Conservation (phyloP, 202 grass and related monocot species). For the Bolboschoenoplectus hybrid region DNA sequence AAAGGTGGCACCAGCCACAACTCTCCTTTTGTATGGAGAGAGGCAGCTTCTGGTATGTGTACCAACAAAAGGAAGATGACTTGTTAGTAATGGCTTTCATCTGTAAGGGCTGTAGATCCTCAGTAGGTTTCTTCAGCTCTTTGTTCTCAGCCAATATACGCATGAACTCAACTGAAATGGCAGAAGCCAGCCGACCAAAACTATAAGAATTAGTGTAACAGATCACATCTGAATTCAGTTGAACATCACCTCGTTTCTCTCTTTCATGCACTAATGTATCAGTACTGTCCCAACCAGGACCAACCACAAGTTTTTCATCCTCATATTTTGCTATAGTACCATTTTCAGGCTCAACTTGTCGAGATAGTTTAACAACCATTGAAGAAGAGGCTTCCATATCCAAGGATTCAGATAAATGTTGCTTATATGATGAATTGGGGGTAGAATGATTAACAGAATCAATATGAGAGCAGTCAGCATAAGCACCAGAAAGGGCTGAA, state of each 20-base stretch:
- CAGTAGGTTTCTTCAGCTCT: conserved; percentile 69
- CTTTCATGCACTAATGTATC: conserved; percentile 33
- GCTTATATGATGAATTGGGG: conserved; percentile 1
- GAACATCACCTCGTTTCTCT: conserved; percentile 44
- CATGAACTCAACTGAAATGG: conserved; percentile 70
- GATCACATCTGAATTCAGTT: conserved; percentile 48
- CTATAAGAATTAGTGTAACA: conserved; percentile 80
- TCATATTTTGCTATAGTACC: conserved; percentile 39
- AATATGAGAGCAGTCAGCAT: conserved; percentile 46
- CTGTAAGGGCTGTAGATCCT: conserved; percentile 53
- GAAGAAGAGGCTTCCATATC: conserved; percentile 32
- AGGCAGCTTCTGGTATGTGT: conserved; percentile 68
- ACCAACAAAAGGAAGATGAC: conserved; percentile 59
- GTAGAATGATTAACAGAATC: conserved; percentile 35
- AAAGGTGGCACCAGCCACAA: conserved; percentile 95
- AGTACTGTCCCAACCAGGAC: conserved; percentile 26
- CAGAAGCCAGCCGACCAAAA: conserved; percentile 90
- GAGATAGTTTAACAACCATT: neutral
- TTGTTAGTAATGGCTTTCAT: conserved; percentile 78
- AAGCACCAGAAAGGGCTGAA: conserved; percentile 49
- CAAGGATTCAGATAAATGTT: conserved; percentile 19
- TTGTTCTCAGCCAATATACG: conserved; percentile 64
- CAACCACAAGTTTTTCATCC: conserved; percentile 31
- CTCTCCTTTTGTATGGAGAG: conserved; percentile 78
- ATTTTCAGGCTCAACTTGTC: conserved; percentile 45